Percentiles rank a stretch among this genome's conserved stretches.
Evolutionary conservation across 108 stramenopile genomes (phyloP).

Genomic region (Nannochloropsis gaditana): DNA sequence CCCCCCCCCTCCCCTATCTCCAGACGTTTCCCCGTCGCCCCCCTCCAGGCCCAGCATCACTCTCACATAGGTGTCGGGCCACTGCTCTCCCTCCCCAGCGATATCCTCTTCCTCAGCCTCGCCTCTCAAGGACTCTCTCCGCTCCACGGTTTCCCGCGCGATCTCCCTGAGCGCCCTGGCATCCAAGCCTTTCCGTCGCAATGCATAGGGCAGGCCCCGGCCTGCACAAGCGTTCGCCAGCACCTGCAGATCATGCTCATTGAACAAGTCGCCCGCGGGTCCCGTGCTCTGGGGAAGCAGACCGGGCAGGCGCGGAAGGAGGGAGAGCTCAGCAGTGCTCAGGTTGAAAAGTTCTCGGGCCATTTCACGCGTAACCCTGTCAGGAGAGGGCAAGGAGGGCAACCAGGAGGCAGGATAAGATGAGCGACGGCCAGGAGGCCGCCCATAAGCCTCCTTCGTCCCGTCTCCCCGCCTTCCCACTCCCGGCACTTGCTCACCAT

Average conservation of each 20-base stretch:
- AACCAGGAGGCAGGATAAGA: background rate
- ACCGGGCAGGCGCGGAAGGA: background rate
- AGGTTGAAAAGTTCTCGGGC: constrained; percentile 9
- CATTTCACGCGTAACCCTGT: background rate
- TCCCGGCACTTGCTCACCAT: background rate
- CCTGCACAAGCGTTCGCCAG: background rate
- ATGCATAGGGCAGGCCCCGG: background rate
- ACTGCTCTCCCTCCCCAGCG: background rate
- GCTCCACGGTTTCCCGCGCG: background rate
- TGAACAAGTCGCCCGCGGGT: background rate
- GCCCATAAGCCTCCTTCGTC: background rate
- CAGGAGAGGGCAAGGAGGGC: background rate
- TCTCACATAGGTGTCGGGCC: background rate
- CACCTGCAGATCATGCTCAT: background rate
- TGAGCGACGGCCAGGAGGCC: background rate
- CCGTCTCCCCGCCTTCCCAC: background rate
- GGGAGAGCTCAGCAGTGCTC: background rate
- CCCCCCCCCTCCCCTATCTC: background rate
- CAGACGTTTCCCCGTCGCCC: background rate
- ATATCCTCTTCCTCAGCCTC: background rate
- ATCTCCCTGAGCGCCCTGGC: background rate
- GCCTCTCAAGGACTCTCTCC: background rate
- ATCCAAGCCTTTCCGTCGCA: background rate
- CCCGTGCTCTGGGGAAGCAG: background rate
- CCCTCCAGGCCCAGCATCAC: background rate